Evolutionary conservation across 2,329 filamentous ascomycete genomes (phyloP).

Genomic region (Colletotrichum lupini): DNA sequence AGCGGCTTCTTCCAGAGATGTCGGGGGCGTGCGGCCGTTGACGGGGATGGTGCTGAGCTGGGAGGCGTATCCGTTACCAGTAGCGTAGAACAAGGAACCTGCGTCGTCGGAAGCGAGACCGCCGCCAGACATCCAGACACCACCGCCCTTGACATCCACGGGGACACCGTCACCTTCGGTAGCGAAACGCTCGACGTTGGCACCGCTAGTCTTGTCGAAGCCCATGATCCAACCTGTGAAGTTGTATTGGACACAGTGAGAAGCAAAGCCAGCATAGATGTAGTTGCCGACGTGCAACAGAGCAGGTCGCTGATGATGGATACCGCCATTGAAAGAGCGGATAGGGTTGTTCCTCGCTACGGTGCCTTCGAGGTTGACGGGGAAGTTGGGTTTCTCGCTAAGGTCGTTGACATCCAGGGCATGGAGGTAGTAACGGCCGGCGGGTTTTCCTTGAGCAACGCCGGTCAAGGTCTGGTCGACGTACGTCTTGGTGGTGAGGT

Average conservation of each 20-base stretch:
- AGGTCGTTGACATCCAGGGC: conserved; percentile 52
- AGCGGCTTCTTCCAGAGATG: conserved; percentile 57
- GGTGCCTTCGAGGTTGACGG: conserved; percentile 58
- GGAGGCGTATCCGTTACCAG: conserved; percentile 54
- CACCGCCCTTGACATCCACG: conserved; percentile 51
- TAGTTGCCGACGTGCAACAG: conserved; percentile 57
- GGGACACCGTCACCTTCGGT: conserved; percentile 54
- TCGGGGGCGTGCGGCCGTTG: conserved; percentile 50
- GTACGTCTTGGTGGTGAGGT: conserved; percentile 57
- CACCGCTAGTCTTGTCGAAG: conserved; percentile 54
- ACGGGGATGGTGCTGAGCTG: conserved; percentile 51
- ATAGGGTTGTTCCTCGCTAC: conserved; percentile 56
- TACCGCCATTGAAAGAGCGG: conserved; percentile 63
- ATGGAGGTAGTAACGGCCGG: conserved; percentile 50
- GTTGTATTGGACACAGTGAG: conserved; percentile 67
- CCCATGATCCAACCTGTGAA: conserved; percentile 65
- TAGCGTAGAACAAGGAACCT: conserved; percentile 52
- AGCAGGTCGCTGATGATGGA: conserved; percentile 62
- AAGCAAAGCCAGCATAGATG: conserved; percentile 65
- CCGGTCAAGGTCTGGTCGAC: conserved; percentile 43
- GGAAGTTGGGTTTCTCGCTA: conserved; percentile 53
- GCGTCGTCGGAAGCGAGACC: conserved; percentile 52
- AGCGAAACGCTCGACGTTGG: conserved; percentile 52
- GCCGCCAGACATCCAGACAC: conserved; percentile 56
- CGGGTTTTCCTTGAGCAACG: conserved; percentile 46